Evolutionary conservation across 1,284 basidiomycete species (phyloP).

Genomic region (Takashimella tepidaria): DNA sequence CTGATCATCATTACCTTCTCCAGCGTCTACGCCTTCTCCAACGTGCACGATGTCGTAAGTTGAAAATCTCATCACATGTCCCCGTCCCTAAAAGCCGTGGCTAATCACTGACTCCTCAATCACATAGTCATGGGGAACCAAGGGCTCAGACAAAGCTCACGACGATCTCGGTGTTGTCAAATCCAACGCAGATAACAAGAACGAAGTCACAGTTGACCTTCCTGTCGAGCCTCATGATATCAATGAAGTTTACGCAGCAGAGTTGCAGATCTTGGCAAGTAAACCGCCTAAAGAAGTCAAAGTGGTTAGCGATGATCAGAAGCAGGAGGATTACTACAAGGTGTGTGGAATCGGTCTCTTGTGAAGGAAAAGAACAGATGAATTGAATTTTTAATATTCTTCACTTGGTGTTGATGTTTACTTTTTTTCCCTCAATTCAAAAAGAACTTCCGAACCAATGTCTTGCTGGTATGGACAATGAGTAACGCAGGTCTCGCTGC

Average conservation of each 20-base stretch:
- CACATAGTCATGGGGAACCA: constrained; percentile 72
- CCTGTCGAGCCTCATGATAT: constrained; percentile 80
- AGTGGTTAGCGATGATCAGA: constrained; percentile 56
- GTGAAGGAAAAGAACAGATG: background rate
- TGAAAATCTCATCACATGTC: no score
- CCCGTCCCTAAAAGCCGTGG: no score
- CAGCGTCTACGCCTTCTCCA: constrained; percentile 62
- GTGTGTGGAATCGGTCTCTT: constrained; percentile 10
- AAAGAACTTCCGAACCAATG: constrained; percentile 76
- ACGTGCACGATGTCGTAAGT: constrained; percentile 63
- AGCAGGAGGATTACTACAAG: constrained; percentile 82
- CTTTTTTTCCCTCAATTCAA: no score
- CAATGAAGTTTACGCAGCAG: constrained; percentile 78
- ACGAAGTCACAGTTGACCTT: constrained; percentile 71
- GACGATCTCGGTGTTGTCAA: constrained; percentile 75
- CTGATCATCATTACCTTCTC: constrained; percentile 6
- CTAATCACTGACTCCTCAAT: constrained; percentile 3
- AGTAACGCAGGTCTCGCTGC: constrained; percentile 73
- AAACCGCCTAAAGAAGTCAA: constrained; percentile 67
- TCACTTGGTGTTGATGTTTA: no score
- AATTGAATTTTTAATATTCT: no score
- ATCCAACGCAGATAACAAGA: constrained; percentile 41
- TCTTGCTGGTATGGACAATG: constrained; percentile 61
- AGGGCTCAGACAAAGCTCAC: constrained; percentile 77
- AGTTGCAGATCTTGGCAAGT: constrained; percentile 64